phyloP scores from a whole-genome alignment of 192 early-diverging fungal species.

The Linnemannia exigua region DNA sequence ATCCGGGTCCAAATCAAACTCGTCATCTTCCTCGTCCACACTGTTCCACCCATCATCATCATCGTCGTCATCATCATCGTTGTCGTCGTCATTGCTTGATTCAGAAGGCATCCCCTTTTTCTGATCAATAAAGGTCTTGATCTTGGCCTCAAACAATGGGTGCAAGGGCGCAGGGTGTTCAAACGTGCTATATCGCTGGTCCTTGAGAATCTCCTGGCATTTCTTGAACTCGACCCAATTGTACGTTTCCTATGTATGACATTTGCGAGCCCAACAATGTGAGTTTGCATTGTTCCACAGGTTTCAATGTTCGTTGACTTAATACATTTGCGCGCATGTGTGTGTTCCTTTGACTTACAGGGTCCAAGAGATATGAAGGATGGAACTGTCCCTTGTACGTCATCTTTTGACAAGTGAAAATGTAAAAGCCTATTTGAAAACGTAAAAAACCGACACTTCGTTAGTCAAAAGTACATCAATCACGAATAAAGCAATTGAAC shows the following conservation, averaged over 20 bases:
- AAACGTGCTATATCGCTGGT: conserved; percentile 65
- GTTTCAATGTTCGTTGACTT: background rate
- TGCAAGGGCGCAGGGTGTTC: conserved; percentile 20
- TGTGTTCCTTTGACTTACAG: conserved; percentile 43
- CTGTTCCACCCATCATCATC: conserved; percentile 24
- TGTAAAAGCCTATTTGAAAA: conserved; percentile 81
- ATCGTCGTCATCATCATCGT: conserved; percentile 30
- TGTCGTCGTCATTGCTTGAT: conserved; percentile 3
- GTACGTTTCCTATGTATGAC: conserved; percentile 55
- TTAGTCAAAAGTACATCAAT: background rate
- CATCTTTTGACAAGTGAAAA: conserved; percentile 95
- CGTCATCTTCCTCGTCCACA: conserved; percentile 25
- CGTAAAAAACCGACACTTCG: background rate
- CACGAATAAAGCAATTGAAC: background rate
- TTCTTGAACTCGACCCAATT: conserved; percentile 66
- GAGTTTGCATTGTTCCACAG: background rate
- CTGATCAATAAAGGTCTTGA: conserved; percentile 16
- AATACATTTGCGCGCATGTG: background rate
- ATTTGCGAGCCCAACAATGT: background rate
- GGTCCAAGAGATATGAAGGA: conserved; percentile 88
- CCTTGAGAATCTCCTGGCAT: conserved; percentile 67
- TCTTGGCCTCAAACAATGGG: conserved; percentile 39
- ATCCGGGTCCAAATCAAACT: conserved; percentile 16
- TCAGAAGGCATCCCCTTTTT: conserved; percentile 12
- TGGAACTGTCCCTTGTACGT: conserved; percentile 92